Base-by-base conservation (phyloP, 805 yeast species). In the Tetrapisispora pingtungensis region DNA sequence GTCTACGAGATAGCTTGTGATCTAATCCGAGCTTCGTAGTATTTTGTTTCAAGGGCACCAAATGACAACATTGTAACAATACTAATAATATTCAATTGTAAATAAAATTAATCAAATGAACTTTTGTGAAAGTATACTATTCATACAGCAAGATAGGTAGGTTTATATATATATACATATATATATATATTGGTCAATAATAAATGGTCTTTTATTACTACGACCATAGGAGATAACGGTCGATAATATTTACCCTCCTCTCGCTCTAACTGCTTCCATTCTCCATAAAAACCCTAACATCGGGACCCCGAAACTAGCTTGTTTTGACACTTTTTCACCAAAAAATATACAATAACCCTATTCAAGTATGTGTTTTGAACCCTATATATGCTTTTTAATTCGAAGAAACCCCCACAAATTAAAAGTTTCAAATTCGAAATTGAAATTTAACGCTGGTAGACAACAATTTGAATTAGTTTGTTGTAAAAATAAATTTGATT, bases 1-100 rank as follows among this genome's bases (percentile, higher is more conserved):
- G 78, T 84, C 49, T 81, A 78, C 61, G 97, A 94, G 52, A 65
- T 81, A 28, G 20, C 14, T 71, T 74, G 77, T 72, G 79, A 73
- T 66, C 7, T 17, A 2, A 24, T 40, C 13, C 33, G 40, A 4
- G 17, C 15, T 7, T 7, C 8, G 26, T 22, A 6, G 5, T 22
- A 6, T 22, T 5, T 22, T 22, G 26, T 22, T 22, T 22, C 5
- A 22, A 22, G 26, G 8, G 4, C 32, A 28, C 6, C 32, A 28
- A n/a, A n/a, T n/a, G n/a, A n/a, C n/a, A n/a, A n/a, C 19, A 32
- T n/a, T 32, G 34, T 32, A 32, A 32, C 6, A n/a, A 32, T 10
- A n/a, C 18, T 4, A 15, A 32, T 32, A 32, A 32, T 32, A 32
- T 32, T 32, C 34, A 32, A 12, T 28, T 22, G 26, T 22, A 22